Conservation (phyloP, 108 stramenopile genomes). For the Nitzschia sp. region DNA sequence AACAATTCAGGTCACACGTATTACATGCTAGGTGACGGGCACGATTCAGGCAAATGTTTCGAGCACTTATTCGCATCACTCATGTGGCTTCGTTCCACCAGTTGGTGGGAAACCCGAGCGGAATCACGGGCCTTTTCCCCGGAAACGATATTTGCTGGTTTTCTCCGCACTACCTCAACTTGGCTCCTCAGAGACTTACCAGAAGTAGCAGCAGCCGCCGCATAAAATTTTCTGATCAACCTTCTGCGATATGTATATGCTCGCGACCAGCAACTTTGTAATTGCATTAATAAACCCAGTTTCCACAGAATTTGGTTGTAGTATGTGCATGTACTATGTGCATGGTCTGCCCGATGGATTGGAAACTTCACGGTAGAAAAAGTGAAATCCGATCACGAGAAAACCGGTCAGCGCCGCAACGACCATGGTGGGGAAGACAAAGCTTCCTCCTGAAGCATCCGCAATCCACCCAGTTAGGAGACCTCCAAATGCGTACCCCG, state of each 20-base stretch:
- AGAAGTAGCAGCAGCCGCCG: background rate
- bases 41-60: slow-evolving; percentile 5
- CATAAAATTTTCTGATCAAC: background rate
- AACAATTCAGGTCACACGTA: slow-evolving; percentile 10
- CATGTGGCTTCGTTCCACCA: background rate
- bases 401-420: slow-evolving; percentile 7
- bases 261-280: background rate
- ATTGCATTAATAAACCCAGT: background rate
- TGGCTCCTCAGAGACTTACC: slow-evolving; percentile 5
- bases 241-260: background rate
- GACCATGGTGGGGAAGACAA: slow-evolving; percentile 8
- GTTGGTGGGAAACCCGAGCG: background rate
- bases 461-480: slow-evolving; percentile 23
- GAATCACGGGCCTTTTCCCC: background rate
- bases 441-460: slow-evolving; percentile 22
- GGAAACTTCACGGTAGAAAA: background rate
- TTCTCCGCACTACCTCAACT: background rate
- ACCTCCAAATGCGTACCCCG: slow-evolving; percentile 29
- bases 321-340: background rate
- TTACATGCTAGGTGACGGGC: slow-evolving; percentile 2
- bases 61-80: background rate
- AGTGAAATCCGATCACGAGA: background rate
- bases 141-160: background rate
- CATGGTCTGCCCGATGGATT: background rate
- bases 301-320: background rate